Evolutionary conservation across 495 filamentous ascomycete species (phyloP).

Genomic region (Pyrenula aspistea): DNA sequence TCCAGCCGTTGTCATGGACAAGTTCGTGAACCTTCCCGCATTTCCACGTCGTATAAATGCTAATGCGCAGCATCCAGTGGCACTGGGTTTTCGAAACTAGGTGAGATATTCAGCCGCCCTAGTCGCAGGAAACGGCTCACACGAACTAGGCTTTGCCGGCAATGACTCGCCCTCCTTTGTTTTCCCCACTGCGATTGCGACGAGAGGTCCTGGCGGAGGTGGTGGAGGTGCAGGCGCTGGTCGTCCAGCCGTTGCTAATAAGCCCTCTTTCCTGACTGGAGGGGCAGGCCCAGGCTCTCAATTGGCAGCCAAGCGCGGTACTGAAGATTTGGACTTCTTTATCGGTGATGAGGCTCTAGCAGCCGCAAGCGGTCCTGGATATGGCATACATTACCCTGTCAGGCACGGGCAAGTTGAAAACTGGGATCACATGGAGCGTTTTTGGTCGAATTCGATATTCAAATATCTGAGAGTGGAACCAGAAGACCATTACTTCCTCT

Average conservation of each 20-base stretch:
- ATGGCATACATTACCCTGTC: slow-evolving; percentile 94
- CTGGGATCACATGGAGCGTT: slow-evolving; percentile 99
- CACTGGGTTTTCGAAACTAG: slow-evolving; percentile 97
- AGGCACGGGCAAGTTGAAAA: slow-evolving; percentile 97
- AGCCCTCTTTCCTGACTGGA: slow-evolving; percentile 89
- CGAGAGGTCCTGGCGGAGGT: slow-evolving; percentile 64
- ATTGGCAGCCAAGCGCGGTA: slow-evolving; percentile 84
- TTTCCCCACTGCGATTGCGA: slow-evolving; percentile 96
- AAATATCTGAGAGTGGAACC: slow-evolving; percentile 97
- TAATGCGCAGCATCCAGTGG: slow-evolving; percentile 48
- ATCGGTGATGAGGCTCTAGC: slow-evolving; percentile 93
- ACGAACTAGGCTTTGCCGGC: slow-evolving; percentile 76
- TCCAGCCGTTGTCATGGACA: slow-evolving; percentile 99
- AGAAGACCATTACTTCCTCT: slow-evolving; percentile 94
- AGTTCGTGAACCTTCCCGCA: slow-evolving; percentile 51
- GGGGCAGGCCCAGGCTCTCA: slow-evolving; percentile 71
- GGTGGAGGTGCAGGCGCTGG: slow-evolving; percentile 68
- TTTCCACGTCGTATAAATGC: slow-evolving; percentile 5
- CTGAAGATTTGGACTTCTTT: slow-evolving; percentile 96
- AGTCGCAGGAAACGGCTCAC: slow-evolving; percentile 14
- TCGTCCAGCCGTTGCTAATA: slow-evolving; percentile 79
- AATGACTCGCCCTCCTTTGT: slow-evolving; percentile 99
- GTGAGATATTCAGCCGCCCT: slow-evolving; percentile 32
- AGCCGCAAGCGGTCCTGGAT: slow-evolving; percentile 76
- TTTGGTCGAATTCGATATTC: slow-evolving; percentile 99